phyloP scores from a whole-genome alignment of 371 early-diverging fungal species.

The Mucor indicus region DNA sequence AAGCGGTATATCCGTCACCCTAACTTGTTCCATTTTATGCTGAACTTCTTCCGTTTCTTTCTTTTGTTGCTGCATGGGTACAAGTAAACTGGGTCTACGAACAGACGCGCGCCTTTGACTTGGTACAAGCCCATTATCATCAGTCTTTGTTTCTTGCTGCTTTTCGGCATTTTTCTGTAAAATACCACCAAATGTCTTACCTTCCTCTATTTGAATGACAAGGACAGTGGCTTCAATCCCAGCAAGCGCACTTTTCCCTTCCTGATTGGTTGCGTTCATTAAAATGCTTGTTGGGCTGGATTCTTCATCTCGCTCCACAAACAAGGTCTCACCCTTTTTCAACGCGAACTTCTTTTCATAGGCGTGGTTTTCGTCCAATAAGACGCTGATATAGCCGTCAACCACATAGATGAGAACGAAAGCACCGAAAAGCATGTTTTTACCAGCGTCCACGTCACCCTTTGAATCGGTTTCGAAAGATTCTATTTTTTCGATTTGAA shows the following conservation, averaged over 20 bases:
- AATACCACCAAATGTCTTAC: constrained; percentile 19
- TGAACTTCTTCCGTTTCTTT: neutral
- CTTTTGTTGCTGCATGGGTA: neutral
- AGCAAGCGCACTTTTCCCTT: neutral
- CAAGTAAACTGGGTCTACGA: constrained; percentile 19
- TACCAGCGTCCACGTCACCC: constrained; percentile 26
- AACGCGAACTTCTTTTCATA: constrained; percentile 20
- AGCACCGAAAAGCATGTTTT: constrained; percentile 47
- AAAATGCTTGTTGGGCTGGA: constrained; percentile 50
- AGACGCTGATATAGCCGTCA: constrained; percentile 37
- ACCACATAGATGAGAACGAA: constrained; percentile 57
- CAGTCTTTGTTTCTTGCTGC: neutral
- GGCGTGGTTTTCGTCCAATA: constrained; percentile 34
- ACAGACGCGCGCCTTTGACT: constrained; percentile 12
- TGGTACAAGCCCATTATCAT: constrained; percentile 14
- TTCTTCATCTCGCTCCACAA: constrained; percentile 57
- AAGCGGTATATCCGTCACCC: neutral
- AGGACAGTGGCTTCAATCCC: constrained; percentile 23
- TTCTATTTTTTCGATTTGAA: constrained; percentile 23
- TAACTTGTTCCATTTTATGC: neutral
- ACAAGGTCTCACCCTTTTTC: constrained; percentile 41
- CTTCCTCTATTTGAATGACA: constrained; percentile 25
- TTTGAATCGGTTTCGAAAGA: constrained; percentile 12
- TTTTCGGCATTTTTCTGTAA: too few species aligned
- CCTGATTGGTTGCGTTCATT: constrained; percentile 9